These are phyloP conservation scores for Solanum lycopersicoides DNA, from an alignment of 257 asterid genomes.

Conservation along the genomic window DNA sequence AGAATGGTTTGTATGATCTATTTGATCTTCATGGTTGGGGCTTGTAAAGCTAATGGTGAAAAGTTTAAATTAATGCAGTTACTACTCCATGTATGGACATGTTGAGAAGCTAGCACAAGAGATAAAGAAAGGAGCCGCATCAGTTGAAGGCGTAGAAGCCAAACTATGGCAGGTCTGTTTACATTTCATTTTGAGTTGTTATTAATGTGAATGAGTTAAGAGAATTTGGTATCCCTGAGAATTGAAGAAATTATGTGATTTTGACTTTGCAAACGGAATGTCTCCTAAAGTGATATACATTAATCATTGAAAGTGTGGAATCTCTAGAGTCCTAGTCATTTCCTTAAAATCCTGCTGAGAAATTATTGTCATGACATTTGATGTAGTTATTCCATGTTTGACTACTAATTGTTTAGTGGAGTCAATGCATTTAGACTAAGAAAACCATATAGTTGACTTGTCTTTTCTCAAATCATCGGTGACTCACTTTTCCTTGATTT, in stretches of 20 bases:
- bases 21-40: neutral
- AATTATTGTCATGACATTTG: neutral
- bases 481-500: neutral
- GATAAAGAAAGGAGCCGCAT: conserved; percentile 56
- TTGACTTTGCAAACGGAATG: neutral
- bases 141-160: conserved; percentile 60
- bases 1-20: neutral
- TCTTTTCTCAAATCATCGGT: neutral
- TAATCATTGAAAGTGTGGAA: neutral
- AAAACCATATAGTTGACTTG: neutral
- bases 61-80: neutral
- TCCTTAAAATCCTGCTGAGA: neutral
- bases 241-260: neutral
- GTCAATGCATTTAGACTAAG: neutral
- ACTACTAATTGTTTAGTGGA: neutral
- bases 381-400: neutral
- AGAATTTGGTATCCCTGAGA: neutral
- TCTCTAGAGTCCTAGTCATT: neutral
- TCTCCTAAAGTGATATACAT: neutral
- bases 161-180: conserved; percentile 49
- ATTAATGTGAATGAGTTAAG: neutral
- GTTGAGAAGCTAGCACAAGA: conserved; percentile 53
- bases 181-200: neutral
- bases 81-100: conserved; percentile 55
- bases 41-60: neutral